Base-by-base conservation (phyloP, 371 early-diverging fungal genomes). In the Batrachochytrium dendrobatidis region DNA sequence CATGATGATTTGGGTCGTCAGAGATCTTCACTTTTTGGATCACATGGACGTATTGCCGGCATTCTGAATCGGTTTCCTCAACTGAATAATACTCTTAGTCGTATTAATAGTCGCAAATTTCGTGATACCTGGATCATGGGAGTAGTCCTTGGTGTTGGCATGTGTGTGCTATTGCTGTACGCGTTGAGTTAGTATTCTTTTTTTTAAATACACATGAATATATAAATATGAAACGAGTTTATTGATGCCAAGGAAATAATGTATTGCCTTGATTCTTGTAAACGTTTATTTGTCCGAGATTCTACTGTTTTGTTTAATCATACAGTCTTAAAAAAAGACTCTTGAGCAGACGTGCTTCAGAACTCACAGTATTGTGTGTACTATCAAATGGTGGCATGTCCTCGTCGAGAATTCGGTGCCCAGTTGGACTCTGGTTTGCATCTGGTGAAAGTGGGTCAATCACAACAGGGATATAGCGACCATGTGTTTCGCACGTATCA, bases 61-160 rank as follows among this genome's bases (percentile, higher is more conserved):
- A 67, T 80, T 18, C 56, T 84, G 25, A 68, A 83, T 81, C 75
- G 74, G 56, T 79, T 86, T 39, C 86, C 86, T 3, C 73, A 77
- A 7, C 75, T 86, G 60, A 85, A 83, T 52, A 77, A 75, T 50
- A 62, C 85, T n/a, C 75, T 86, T 32, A 64, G 71, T 22, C 79
- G 75, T 51, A 86, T 86, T 58, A 75, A 80, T 52, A 79, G 77
- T n/a, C 71, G 82, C 53, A 74, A 82, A 69, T 72, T 73, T 59
- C 67, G 84, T 39, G 85, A 86, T 63, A 76, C 83, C 10, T 53
- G 83, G 31, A 80, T 86, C 48, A 73, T 86, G 79, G 83, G 81
- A 3, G 75, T 75, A 31, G 82, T 86, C 7, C 71, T 84, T 35
- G 76, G 83, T 34, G 72, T 72, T 26, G 83, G 86, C 63, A 68